phyloP scores from a whole-genome alignment of 768 basidiomycete genomes.

The Russula lepida region DNA sequence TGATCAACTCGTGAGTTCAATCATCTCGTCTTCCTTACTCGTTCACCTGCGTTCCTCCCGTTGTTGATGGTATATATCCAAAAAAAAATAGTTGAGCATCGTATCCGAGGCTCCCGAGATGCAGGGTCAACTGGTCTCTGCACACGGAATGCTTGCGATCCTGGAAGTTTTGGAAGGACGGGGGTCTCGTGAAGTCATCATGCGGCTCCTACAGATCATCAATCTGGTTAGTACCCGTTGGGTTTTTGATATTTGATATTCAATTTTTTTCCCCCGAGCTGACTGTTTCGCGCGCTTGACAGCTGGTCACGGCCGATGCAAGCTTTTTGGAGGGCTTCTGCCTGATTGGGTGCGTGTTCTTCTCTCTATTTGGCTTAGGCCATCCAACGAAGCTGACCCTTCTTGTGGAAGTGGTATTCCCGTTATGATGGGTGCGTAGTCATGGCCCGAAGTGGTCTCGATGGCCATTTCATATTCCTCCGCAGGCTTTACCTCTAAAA shows the following conservation, averaged over 20 bases:
- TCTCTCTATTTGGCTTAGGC: not conserved
- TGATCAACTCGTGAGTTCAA: constrained; percentile 65
- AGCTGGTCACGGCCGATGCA: constrained; percentile 56
- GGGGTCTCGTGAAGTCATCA: constrained; percentile 75
- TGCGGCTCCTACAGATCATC: constrained; percentile 80
- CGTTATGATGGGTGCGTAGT: constrained; percentile 74
- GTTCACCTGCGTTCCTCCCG: not conserved
- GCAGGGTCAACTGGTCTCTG: constrained; percentile 78
- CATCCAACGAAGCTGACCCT: not conserved
- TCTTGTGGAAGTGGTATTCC: constrained; percentile 67
- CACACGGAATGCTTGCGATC: constrained; percentile 92
- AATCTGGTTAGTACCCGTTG: constrained; percentile 55
- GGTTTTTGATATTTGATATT: not conserved
- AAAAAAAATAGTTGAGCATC: constrained; percentile 51
- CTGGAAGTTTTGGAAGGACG: constrained; percentile 87
- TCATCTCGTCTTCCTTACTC: not conserved
- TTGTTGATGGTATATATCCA: not conserved
- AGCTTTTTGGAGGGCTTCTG: constrained; percentile 93
- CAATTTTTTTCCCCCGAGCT: not conserved
- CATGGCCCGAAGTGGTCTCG: not conserved
- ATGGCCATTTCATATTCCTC: not conserved
- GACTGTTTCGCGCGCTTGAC: not conserved
- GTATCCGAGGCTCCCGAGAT: constrained; percentile 78
- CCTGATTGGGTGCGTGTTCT: constrained; percentile 58
- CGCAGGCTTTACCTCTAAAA: constrained; percentile 87